Evolutionary conservation across 2,329 filamentous ascomycete species (phyloP).

Genomic region (Bipolaris bicolor): DNA sequence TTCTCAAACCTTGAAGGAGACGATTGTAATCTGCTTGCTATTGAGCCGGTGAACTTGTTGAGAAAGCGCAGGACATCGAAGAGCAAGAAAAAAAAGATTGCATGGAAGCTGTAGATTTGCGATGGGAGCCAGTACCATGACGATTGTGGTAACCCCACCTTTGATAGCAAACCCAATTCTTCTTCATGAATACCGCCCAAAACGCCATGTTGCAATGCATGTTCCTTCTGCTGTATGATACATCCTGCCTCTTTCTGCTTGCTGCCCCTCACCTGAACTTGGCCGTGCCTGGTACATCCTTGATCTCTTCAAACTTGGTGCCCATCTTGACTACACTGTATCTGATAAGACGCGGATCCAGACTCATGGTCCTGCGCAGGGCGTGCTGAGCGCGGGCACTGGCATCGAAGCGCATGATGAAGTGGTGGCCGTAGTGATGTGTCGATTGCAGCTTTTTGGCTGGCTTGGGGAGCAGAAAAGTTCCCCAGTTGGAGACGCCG

Average conservation of each 20-base stretch:
- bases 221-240: background rate
- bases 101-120: background rate
- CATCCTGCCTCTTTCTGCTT: background rate
- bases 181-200: background rate
- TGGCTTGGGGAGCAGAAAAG: slow-evolving; percentile 83
- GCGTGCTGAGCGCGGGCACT: slow-evolving; percentile 74
- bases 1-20: too few relatives aligned
- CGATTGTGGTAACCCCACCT: background rate
- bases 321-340: slow-evolving; percentile 88
- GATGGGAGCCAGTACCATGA: background rate
- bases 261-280: slow-evolving; percentile 47
- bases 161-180: background rate
- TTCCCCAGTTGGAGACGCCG: slow-evolving; percentile 93
- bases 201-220: slow-evolving; percentile 8
- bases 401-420: slow-evolving; percentile 94
- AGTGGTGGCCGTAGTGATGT: slow-evolving; percentile 90
- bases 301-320: slow-evolving; percentile 66
- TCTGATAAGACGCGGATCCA: slow-evolving; percentile 90
- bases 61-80: background rate
- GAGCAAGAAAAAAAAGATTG: background rate
- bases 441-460: slow-evolving; percentile 80
- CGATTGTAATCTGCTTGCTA: too few relatives aligned
- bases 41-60: background rate
- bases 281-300: slow-evolving; percentile 61
- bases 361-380: slow-evolving; percentile 74